Evolutionary conservation across 2,329 filamentous ascomycete genomes (phyloP).

Genomic region (Xylaria multiplex): DNA sequence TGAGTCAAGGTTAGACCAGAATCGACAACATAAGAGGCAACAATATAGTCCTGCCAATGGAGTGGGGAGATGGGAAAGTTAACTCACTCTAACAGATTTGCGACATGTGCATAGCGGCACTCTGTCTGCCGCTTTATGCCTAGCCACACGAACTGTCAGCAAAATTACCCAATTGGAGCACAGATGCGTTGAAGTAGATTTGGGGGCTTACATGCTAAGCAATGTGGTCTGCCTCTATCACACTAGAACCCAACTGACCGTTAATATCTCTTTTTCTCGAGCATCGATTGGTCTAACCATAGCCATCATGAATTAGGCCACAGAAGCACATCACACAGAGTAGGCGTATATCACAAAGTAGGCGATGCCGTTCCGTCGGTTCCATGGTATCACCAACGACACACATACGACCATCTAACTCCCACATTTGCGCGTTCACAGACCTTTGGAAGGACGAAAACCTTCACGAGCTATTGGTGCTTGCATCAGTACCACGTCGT

Average conservation of each 20-base stretch:
- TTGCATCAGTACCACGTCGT: slow-evolving; percentile 44
- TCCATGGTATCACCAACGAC: slow-evolving; percentile 18
- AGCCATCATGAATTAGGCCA: slow-evolving; percentile 6
- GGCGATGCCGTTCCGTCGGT: slow-evolving; percentile 4
- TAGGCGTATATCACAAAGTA: slow-evolving; percentile 10
- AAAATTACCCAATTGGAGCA: slow-evolving; percentile 21
- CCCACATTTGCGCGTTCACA: slow-evolving; percentile 9
- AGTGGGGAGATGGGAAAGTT: neutral
- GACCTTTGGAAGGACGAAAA: slow-evolving; percentile 13
- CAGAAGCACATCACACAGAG: slow-evolving; percentile 6
- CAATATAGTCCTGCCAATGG: neutral
- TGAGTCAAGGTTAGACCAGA: slow-evolving; percentile 33
- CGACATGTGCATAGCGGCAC: slow-evolving; percentile 80
- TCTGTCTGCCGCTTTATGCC: slow-evolving; percentile 80
- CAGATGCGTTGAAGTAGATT: slow-evolving; percentile 5
- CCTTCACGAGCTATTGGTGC: slow-evolving; percentile 25
- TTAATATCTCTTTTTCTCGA: slow-evolving; percentile 32
- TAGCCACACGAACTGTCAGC: slow-evolving; percentile 50
- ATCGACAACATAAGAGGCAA: slow-evolving; percentile 8
- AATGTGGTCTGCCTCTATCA: slow-evolving; percentile 76
- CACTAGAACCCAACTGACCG: slow-evolving; percentile 61
- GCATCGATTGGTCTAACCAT: slow-evolving; percentile 27
- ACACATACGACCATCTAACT: slow-evolving; percentile 17
- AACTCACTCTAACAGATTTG: slow-evolving; percentile 78
- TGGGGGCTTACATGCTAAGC: slow-evolving; percentile 66